Base-by-base conservation (phyloP, 345 rosid genomes). In the Orychophragmus violaceus region DNA sequence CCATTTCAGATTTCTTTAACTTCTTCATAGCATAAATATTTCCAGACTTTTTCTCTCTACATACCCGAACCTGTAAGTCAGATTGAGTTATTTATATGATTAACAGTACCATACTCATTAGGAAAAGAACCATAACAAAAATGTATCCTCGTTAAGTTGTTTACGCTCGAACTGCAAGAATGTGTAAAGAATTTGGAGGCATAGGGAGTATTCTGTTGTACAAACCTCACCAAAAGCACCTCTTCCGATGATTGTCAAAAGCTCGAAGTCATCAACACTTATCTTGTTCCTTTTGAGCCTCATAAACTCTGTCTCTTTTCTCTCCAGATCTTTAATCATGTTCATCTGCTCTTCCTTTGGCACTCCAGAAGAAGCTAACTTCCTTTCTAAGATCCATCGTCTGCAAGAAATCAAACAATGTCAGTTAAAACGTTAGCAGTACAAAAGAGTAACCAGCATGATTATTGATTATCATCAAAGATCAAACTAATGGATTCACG, bases 11-110 rank as follows among this genome's bases (percentile, higher is more conserved):
- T 82, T 92, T 92, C 89, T 92, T 87, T 83, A 92, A 82, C 78
- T 93, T 93, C 83, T 93, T 93, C 98, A 93, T 93, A 51, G 98
- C 98, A 82, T 86, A 93, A 46, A 93, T 93, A 66, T 86, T 84
- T 68, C 94, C 97, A 69, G 98, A 93, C 76, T 93, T 93, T 82
- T 84, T 93, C 89, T 93, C 97, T 42, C 89, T 83, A 61, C 95
- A 88, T 70, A 93, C 54, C 32, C 84, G 89, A 75, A 93, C 98
- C 98, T 90, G 84, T 57, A 66, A 62, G 49, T 71, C 23, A 35
- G 53, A 63, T 62, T 5, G 37, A 64, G 35, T 46, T 33, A 46
- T 52, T 11, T 27, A 5, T 41, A 44, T 33, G 58, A 64, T 42
- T 17, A 46, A 3, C n/a, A 53, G n/a, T 27, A 25, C 17, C 51